Conservation (phyloP, 2,329 filamentous ascomycete species). For the Arthroderma sp. region DNA sequence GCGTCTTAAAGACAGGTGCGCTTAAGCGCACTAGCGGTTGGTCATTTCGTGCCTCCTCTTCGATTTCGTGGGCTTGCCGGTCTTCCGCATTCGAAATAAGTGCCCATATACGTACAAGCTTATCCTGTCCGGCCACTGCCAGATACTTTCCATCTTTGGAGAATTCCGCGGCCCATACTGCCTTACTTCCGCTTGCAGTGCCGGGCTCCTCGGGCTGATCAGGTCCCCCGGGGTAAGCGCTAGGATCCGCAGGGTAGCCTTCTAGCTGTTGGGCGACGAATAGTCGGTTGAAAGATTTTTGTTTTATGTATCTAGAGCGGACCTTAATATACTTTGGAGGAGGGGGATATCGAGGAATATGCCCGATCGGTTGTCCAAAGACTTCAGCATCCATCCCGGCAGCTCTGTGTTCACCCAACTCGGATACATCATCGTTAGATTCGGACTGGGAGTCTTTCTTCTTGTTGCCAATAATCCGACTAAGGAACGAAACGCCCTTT, state of each 20-base stretch:
- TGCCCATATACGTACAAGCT: slow-evolving; percentile 73
- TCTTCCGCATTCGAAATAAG: slow-evolving; percentile 76
- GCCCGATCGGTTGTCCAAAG: slow-evolving; percentile 68
- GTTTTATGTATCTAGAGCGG: slow-evolving; percentile 64
- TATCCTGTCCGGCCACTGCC: slow-evolving; percentile 83
- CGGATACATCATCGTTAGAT: slow-evolving; percentile 49
- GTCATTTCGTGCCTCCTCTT: slow-evolving; percentile 39
- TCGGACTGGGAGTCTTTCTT: slow-evolving; percentile 50
- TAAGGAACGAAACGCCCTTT: slow-evolving; percentile 82
- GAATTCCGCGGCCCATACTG: slow-evolving; percentile 87
- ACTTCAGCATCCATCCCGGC: slow-evolving; percentile 74
- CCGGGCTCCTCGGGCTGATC: slow-evolving; percentile 15
- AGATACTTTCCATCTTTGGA: slow-evolving; percentile 84
- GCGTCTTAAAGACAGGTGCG: slow-evolving; percentile 76
- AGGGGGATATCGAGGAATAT: slow-evolving; percentile 73
- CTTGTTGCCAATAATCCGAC: slow-evolving; percentile 64
- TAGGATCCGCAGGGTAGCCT: slow-evolving; percentile 28
- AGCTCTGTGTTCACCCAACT: slow-evolving; percentile 54
- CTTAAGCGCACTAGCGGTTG: slow-evolving; percentile 52
- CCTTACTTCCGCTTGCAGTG: slow-evolving; percentile 37
- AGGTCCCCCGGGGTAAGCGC: slow-evolving; percentile 18
- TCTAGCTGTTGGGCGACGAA: slow-evolving; percentile 88
- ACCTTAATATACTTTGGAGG: slow-evolving; percentile 87
- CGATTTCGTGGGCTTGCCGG: slow-evolving; percentile 56
- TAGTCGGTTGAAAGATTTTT: slow-evolving; percentile 67